phyloP scores from a whole-genome alignment of 2,329 filamentous ascomycete genomes.

The Calonectria naviculata region DNA sequence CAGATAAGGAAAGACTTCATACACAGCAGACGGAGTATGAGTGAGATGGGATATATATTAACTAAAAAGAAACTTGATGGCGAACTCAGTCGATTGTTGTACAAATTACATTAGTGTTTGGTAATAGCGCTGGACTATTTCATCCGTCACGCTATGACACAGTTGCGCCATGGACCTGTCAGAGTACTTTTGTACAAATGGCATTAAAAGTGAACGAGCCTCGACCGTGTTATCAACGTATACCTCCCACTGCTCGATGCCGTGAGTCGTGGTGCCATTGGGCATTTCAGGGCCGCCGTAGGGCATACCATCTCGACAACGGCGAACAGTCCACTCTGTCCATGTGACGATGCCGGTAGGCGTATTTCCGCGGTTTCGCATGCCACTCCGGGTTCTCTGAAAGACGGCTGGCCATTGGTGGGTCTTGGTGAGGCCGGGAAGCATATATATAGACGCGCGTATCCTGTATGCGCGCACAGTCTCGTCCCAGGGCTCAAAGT shows the following conservation, averaged over 20 bases:
- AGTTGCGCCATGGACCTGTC: neutral
- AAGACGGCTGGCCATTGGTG: conserved; percentile 4
- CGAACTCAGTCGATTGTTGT: too few relatives aligned
- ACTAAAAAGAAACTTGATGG: too few relatives aligned
- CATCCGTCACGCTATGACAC: neutral
- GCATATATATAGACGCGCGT: neutral
- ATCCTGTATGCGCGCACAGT: neutral
- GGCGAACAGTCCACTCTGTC: neutral
- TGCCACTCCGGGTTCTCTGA: neutral
- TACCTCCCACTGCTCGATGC: neutral
- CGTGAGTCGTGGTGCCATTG: neutral
- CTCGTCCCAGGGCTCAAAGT: conserved; percentile 9
- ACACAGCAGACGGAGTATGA: too few relatives aligned
- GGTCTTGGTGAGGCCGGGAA: neutral
- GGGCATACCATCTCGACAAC: neutral
- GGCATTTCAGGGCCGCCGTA: neutral
- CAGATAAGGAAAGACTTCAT: too few relatives aligned
- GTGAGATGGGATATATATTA: too few relatives aligned
- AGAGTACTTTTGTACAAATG: conserved; percentile 14
- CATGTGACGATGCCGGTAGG: neutral
- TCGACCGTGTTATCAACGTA: neutral
- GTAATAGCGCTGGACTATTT: conserved; percentile 1
- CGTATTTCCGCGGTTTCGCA: neutral
- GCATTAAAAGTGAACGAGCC: neutral
- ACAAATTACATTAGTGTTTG: neutral